Evolutionary conservation across 352 stramenopile species (phyloP).

Genomic region (Pythium phragmiticola): DNA sequence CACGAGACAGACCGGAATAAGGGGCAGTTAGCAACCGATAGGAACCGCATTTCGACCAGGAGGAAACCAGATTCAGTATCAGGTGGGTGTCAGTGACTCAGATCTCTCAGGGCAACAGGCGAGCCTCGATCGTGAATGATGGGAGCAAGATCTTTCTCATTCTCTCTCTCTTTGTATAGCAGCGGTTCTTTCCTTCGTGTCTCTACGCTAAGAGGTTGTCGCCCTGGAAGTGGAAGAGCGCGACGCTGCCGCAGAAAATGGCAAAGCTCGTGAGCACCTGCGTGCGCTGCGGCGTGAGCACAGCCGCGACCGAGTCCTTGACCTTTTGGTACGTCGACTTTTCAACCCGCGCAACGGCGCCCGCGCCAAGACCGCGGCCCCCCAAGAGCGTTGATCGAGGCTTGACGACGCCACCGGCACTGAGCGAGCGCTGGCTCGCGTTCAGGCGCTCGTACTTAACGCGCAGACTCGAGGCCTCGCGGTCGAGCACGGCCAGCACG

Average conservation of each 20-base stretch:
- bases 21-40: slow-evolving; percentile 1
- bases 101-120: too few species aligned
- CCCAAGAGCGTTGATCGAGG: slow-evolving; percentile 51
- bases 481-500: slow-evolving; percentile 58
- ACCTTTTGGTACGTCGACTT: slow-evolving; percentile 70
- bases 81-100: too few species aligned
- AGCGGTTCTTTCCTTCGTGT: slow-evolving; percentile 9
- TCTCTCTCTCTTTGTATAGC: background rate
- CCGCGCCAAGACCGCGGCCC: slow-evolving; percentile 42
- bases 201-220: slow-evolving; percentile 80
- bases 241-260: slow-evolving; percentile 75
- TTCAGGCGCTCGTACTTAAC: slow-evolving; percentile 84
- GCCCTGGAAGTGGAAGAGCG: slow-evolving; percentile 80
- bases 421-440: slow-evolving; percentile 70
- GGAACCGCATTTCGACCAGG: background rate
- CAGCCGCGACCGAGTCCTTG: slow-evolving; percentile 56
- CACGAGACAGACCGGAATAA: slow-evolving; percentile 2
- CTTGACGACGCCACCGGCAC: slow-evolving; percentile 54
- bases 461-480: slow-evolving; percentile 69
- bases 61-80: background rate
- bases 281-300: slow-evolving; percentile 73
- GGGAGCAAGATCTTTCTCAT: background rate
- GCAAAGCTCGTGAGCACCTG: slow-evolving; percentile 68
- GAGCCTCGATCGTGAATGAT: background rate
- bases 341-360: slow-evolving; percentile 26